Evolutionary conservation across 805 yeast genomes (phyloP).

Genomic region (Candida sphagnicola): DNA sequence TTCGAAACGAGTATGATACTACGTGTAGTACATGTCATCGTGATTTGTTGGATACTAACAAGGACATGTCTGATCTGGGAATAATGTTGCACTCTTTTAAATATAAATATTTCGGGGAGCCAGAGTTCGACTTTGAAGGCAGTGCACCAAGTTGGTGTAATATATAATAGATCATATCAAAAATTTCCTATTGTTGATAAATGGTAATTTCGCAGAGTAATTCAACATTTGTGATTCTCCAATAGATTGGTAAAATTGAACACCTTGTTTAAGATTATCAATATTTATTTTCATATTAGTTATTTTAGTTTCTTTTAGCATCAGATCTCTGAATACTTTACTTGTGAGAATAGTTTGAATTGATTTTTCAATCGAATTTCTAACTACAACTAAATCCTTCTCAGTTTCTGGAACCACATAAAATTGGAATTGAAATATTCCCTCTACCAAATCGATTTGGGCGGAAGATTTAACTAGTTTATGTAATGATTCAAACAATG

Average conservation of each 20-base stretch:
- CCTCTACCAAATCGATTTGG: conserved; percentile 15
- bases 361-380: conserved; percentile 10
- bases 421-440: conserved; percentile 20
- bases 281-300: background rate
- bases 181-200: conserved; percentile 6
- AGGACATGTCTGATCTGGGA: conserved; percentile 21
- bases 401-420: conserved; percentile 16
- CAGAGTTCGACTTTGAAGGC: conserved; percentile 37
- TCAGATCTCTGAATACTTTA: background rate
- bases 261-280: background rate
- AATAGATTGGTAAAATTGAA: conserved; percentile 9
- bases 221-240: conserved; percentile 8
- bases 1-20: conserved; percentile 18
- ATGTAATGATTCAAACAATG: conserved; percentile 13
- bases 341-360: conserved; percentile 6
- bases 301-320: background rate
- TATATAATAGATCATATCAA: background rate
- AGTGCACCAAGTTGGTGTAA: conserved; percentile 43
- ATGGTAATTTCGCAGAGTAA: conserved; percentile 20
- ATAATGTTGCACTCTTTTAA: conserved; percentile 48
- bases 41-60: conserved; percentile 25
- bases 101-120: conserved; percentile 24
- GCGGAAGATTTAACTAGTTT: background rate
- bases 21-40: conserved; percentile 33
- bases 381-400: conserved; percentile 11